These are phyloP conservation scores for Vanrija sp. DNA, from an alignment of 1,284 basidiomycete species.

Conservation along the genomic window DNA sequence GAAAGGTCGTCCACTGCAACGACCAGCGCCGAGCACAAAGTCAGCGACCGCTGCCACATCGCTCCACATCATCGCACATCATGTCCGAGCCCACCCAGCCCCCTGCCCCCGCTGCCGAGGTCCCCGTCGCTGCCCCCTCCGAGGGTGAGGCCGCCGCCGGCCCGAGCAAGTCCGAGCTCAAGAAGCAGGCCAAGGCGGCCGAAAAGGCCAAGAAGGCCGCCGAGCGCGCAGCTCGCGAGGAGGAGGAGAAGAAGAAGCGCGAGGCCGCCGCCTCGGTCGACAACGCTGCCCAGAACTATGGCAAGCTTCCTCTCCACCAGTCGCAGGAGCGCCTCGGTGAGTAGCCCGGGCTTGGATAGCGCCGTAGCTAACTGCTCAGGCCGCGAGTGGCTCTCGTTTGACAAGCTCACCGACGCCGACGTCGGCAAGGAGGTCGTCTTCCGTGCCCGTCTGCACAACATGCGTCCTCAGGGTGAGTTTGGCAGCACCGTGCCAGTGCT, in stretches of 20 bases:
- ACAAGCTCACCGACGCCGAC: slow-evolving; percentile 61
- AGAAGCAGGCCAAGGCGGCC: slow-evolving; percentile 86
- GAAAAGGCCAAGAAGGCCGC: slow-evolving; percentile 90
- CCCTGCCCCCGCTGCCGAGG: slow-evolving; percentile 8
- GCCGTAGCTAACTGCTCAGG: slow-evolving; percentile 43
- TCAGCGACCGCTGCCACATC: background rate
- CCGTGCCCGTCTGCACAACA: slow-evolving; percentile 87
- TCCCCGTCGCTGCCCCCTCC: slow-evolving; percentile 9
- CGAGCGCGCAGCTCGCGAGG: slow-evolving; percentile 72
- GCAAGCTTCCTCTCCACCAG: slow-evolving; percentile 85
- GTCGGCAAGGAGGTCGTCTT: slow-evolving; percentile 78
- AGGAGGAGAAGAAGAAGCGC: slow-evolving; percentile 69
- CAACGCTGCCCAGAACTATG: slow-evolving; percentile 81
- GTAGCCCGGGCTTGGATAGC: slow-evolving; percentile 20
- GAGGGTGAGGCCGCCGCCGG: slow-evolving; percentile 27
- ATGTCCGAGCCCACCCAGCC: slow-evolving; percentile 25
- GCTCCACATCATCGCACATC: background rate
- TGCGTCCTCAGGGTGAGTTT: slow-evolving; percentile 72
- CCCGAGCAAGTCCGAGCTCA: slow-evolving; percentile 84
- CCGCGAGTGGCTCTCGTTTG: slow-evolving; percentile 59
- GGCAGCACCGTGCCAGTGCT: background rate
- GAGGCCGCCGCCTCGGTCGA: slow-evolving; percentile 75
- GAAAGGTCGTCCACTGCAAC: background rate
- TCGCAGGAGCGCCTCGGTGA: slow-evolving; percentile 63
- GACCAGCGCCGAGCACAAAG: background rate